Evolutionary conservation across 257 asterid species (phyloP).

Genomic region (Cruciata laevipes): DNA sequence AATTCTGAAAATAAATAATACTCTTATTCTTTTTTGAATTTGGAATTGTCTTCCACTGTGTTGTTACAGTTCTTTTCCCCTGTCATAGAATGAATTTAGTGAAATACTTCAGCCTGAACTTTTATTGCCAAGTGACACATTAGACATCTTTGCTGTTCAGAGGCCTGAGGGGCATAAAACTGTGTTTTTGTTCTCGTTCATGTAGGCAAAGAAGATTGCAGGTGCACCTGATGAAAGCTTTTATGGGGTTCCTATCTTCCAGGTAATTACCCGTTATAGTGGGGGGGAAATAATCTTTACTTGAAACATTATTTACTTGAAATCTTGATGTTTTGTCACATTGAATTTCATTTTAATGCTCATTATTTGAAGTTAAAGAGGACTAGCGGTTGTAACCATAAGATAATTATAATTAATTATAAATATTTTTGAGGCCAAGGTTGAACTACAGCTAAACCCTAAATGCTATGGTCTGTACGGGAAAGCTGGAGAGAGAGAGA

Average conservation of each 20-base stretch:
- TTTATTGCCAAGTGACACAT: background rate
- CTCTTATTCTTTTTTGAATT: background rate
- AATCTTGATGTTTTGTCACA: background rate
- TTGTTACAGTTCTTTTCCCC: background rate
- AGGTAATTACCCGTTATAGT: slow-evolving; percentile 31
- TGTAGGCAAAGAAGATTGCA: slow-evolving; percentile 50
- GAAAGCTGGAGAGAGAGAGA: no score
- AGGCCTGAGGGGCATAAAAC: background rate
- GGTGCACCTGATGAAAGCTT: slow-evolving; percentile 59
- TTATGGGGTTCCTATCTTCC: slow-evolving; percentile 89
- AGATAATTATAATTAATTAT: background rate
- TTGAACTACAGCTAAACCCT: background rate
- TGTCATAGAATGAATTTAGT: background rate
- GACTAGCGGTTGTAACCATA: background rate
- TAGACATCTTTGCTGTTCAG: slow-evolving; percentile 1
- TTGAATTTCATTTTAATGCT: background rate
- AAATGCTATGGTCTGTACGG: no score
- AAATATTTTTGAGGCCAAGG: background rate
- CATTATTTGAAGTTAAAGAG: background rate
- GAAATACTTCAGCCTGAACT: background rate
- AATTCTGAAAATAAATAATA: background rate
- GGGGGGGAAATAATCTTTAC: background rate
- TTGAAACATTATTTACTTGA: background rate
- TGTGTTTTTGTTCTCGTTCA: slow-evolving; percentile 10
- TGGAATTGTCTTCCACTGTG: background rate